Base-by-base conservation (phyloP, 306 rosid genomes). In the Fragaria nilgerrensis region DNA sequence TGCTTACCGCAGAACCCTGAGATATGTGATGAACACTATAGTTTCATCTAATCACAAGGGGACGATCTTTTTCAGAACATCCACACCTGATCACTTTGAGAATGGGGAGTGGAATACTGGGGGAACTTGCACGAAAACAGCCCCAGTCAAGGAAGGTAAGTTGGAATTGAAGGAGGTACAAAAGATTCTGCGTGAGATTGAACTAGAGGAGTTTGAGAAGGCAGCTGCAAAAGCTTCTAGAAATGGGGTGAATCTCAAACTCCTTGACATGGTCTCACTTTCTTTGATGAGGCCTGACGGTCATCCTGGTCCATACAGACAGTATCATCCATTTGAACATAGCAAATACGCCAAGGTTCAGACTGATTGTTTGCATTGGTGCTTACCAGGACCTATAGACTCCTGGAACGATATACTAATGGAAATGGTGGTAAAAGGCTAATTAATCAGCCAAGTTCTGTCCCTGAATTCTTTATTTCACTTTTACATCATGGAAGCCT, bases 341-440 rank as follows among this genome's bases (percentile, higher is more conserved):
- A 86, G 64, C 71, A 66, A 84, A 80, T 84, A 87, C 36, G 89
- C 83, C 15, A 81, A 82, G 71, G 88, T 91, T 45, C 97, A 86
- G 89, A 91, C 65, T 50, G 99, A 96, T 89, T 96, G 99, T 82
- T 68, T 96, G 86, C 99, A 96, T 81, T 96, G 99, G 99, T 96
- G 99, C 83, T 86, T 93, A 34, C 99, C 99, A 0, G 99, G 99
- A 43, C 98, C 99, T 23, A 92, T 96, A 32, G 98, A 96, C 66
- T 79, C 90, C 34, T 96, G 99, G 99, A 96, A 91, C 65, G 98
- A 96, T 58, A 79, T 96, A 64, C 75, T 96, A 44, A 96, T 92
- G 99, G 87, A 87, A 74, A 96, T 96, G 91, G 63, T 91, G 48
- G 78, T 89, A 22, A 85, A 86, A 71, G 90, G 83, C 47, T 88